phyloP scores from a whole-genome alignment of 495 filamentous ascomycete species.

The Astrothelium subdiscretum region DNA sequence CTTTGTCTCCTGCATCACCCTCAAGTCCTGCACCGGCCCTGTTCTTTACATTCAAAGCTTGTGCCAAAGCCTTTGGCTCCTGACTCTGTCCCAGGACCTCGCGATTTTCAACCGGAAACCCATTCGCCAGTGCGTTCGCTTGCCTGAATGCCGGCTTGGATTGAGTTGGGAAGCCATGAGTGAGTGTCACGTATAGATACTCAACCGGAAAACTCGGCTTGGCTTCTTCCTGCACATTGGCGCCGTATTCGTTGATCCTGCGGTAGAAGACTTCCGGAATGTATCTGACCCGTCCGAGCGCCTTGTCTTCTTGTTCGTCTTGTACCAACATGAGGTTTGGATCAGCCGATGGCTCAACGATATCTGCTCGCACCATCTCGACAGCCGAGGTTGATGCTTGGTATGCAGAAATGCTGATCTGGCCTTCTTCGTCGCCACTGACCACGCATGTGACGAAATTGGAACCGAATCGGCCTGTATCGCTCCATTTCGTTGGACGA shows the following conservation, averaged over 20 bases:
- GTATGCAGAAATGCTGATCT: slow-evolving; percentile 81
- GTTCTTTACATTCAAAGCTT: slow-evolving; percentile 37
- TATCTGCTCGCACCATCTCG: slow-evolving; percentile 93
- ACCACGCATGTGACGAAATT: slow-evolving; percentile 96
- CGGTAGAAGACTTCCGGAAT: slow-evolving; percentile 97
- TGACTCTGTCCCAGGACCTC: slow-evolving; percentile 75
- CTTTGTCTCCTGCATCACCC: slow-evolving; percentile 28
- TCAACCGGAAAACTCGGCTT: slow-evolving; percentile 94
- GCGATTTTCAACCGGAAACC: slow-evolving; percentile 84
- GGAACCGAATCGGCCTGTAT: slow-evolving; percentile 85
- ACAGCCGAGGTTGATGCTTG: slow-evolving; percentile 91
- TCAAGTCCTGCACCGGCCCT: slow-evolving; percentile 31
- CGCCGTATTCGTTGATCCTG: slow-evolving; percentile 90
- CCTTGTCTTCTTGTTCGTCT: slow-evolving; percentile 77
- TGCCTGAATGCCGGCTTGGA: slow-evolving; percentile 58
- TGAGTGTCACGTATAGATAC: slow-evolving; percentile 89
- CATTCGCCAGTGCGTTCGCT: slow-evolving; percentile 30
- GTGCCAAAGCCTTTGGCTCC: slow-evolving; percentile 51
- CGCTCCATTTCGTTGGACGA: slow-evolving; percentile 92
- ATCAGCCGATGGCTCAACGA: slow-evolving; percentile 89
- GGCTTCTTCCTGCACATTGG: slow-evolving; percentile 91
- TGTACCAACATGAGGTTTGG: slow-evolving; percentile 90
- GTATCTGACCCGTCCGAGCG: slow-evolving; percentile 58
- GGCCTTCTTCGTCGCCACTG: slow-evolving; percentile 78
- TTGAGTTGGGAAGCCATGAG: slow-evolving; percentile 84